Conservation (phyloP, 2,329 filamentous ascomycete species). For the Talaromyces sp. region DNA sequence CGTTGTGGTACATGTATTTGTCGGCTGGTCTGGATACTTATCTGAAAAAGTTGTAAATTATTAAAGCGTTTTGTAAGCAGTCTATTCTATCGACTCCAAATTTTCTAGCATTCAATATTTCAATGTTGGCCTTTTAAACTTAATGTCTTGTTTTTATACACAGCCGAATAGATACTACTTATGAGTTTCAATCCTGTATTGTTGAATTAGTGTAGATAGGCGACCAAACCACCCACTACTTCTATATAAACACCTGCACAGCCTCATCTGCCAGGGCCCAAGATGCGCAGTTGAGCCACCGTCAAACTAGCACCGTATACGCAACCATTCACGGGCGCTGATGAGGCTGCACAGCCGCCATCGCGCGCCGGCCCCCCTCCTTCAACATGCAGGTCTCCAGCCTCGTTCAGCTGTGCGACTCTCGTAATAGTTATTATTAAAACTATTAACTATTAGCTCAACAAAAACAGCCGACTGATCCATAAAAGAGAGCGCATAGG, state of each 20-base stretch:
- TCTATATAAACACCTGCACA: not conserved
- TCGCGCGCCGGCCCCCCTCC: not conserved
- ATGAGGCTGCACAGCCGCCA: not conserved
- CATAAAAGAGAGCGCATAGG: not conserved
- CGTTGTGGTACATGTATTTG: too few species aligned
- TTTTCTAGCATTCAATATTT: too few species aligned
- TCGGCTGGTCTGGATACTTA: too few species aligned
- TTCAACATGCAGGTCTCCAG: not conserved
- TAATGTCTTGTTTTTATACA: too few species aligned
- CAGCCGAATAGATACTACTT: too few species aligned
- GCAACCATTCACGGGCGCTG: not conserved
- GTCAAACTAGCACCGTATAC: not conserved
- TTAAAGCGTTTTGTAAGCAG: too few species aligned
- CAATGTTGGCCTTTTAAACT: too few species aligned
- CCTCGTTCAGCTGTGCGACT: not conserved
- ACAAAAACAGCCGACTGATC: not conserved
- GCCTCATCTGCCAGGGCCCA: not conserved
- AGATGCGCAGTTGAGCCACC: not conserved
- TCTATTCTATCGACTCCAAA: too few species aligned
- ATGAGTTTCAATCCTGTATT: too few species aligned
- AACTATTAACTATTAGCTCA: not conserved
- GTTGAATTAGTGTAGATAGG: too few species aligned
- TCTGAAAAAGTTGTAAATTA: too few species aligned
- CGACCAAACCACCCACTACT: not conserved
- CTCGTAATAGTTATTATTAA: too few species aligned